A percentile compares a stretch with the other conserved stretches of the same genome.
Conservation (phyloP, 192 early-diverging fungal genomes). For the Geosiphon pyriformis region DNA sequence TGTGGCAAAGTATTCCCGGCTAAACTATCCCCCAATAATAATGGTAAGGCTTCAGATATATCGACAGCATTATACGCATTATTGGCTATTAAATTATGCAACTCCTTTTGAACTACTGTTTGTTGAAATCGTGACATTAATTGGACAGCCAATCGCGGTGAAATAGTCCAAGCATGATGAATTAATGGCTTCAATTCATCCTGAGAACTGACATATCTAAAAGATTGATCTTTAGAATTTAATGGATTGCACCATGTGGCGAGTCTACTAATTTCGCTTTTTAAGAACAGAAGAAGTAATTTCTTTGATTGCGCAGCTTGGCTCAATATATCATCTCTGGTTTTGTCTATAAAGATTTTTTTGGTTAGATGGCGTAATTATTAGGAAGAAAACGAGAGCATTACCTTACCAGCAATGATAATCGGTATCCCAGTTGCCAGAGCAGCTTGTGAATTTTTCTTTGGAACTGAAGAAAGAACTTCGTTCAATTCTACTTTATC, state of each 20-base stretch:
- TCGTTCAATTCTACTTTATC: conserved; percentile 55
- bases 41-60: conserved; percentile 65
- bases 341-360: conserved; percentile 40
- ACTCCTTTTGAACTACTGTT: conserved; percentile 58
- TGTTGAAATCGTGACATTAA: conserved; percentile 70
- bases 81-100: conserved; percentile 57
- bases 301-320: conserved; percentile 46
- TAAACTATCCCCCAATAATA: conserved; percentile 66
- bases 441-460: conserved; percentile 29
- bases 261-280: conserved; percentile 82
- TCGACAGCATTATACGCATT: conserved; percentile 62
- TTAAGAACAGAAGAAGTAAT: conserved; percentile 77
- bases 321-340: conserved; percentile 48
- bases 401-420: conserved; percentile 28
- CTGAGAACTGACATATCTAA: conserved; percentile 21
- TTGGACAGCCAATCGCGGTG: conserved; percentile 78
- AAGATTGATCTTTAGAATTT: conserved; percentile 30
- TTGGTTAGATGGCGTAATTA: conserved; percentile 21
- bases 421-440: conserved; percentile 29
- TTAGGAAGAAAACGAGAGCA: neutral
- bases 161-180: conserved; percentile 76
- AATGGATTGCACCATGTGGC: conserved; percentile 81
- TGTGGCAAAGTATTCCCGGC: conserved; percentile 26
- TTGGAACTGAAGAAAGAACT: conserved; percentile 39
- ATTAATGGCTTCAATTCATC: conserved; percentile 74